These are phyloP conservation scores for Akanthomyces uredinophilus DNA, from an alignment of 2,329 filamentous ascomycete species.

Conservation along the genomic window DNA sequence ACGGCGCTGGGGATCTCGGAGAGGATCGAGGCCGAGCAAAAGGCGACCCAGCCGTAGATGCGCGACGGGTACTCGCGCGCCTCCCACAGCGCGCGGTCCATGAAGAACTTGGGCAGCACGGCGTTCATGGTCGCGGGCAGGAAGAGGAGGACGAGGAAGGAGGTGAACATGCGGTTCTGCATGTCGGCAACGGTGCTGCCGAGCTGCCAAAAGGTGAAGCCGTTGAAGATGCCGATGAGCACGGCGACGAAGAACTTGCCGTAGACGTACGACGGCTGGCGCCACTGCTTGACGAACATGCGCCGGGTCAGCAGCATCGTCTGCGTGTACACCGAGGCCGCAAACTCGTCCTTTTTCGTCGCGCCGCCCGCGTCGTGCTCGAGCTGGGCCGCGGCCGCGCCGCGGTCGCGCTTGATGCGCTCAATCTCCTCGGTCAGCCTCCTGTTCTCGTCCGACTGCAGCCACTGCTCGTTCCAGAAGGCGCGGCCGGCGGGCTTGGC, in stretches of 20 bases:
- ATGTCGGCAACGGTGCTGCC: slow-evolving; percentile 61
- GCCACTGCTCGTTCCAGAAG: slow-evolving; percentile 73
- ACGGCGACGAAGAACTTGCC: slow-evolving; percentile 69
- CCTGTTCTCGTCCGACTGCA: slow-evolving; percentile 56
- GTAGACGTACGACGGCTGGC: slow-evolving; percentile 71
- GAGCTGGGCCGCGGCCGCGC: slow-evolving; percentile 20
- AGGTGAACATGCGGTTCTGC: slow-evolving; percentile 73
- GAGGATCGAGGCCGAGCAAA: slow-evolving; percentile 67
- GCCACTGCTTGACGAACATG: slow-evolving; percentile 69
- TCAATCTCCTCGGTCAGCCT: slow-evolving; percentile 60
- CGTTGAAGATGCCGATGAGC: slow-evolving; percentile 71
- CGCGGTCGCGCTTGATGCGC: slow-evolving; percentile 41
- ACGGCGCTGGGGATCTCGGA: slow-evolving; percentile 68
- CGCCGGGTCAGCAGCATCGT: slow-evolving; percentile 63
- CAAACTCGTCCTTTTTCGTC: slow-evolving; percentile 51
- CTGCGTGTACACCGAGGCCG: slow-evolving; percentile 59
- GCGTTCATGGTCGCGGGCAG: slow-evolving; percentile 68
- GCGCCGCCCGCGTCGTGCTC: slow-evolving; percentile 18
- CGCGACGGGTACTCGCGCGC: slow-evolving; percentile 66
- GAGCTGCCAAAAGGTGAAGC: slow-evolving; percentile 71
- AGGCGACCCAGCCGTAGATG: slow-evolving; percentile 75
- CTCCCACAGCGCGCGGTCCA: slow-evolving; percentile 68
- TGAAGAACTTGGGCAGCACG: slow-evolving; percentile 72
- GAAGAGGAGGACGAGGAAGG: slow-evolving; percentile 59
- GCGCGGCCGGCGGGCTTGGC: slow-evolving; percentile 33